Conservation (phyloP, 106 monocot genomes). For the Chionographis japonica region DNA sequence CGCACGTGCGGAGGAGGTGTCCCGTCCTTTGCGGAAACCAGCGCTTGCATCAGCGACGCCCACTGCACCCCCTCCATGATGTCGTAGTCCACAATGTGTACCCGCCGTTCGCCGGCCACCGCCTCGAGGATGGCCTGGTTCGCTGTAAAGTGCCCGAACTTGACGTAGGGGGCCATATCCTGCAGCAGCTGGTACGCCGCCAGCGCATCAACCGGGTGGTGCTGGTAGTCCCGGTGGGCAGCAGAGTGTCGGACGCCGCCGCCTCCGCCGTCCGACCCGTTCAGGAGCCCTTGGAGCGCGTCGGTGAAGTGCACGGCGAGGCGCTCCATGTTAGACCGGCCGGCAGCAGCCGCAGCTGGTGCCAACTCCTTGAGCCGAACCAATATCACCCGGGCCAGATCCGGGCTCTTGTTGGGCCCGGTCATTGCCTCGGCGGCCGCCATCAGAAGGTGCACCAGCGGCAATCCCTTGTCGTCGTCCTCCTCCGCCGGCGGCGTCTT, state of each 20-base stretch:
- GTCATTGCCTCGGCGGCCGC: slow-evolving; percentile 52
- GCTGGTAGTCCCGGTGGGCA: neutral
- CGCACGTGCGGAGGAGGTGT: slow-evolving; percentile 46
- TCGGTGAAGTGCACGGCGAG: slow-evolving; percentile 59
- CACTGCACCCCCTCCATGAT: slow-evolving; percentile 59
- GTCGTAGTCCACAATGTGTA: slow-evolving; percentile 63
- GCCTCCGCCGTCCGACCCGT: slow-evolving; percentile 1
- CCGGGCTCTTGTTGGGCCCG: slow-evolving; percentile 25
- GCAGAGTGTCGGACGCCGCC: neutral
- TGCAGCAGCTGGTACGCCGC: slow-evolving; percentile 59
- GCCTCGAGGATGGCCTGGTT: slow-evolving; percentile 69
- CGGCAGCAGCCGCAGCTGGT: neutral
- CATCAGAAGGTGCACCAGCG: slow-evolving; percentile 49
- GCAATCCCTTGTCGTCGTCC: slow-evolving; percentile 27
- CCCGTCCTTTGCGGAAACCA: slow-evolving; percentile 29
- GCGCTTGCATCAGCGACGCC: slow-evolving; percentile 62
- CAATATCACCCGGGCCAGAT: slow-evolving; percentile 64
- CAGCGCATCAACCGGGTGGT: slow-evolving; percentile 21
- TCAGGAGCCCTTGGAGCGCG: slow-evolving; percentile 43
- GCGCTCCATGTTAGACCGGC: slow-evolving; percentile 44
- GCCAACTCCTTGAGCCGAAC: slow-evolving; percentile 68
- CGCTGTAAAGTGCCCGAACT: slow-evolving; percentile 66
- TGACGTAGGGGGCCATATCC: slow-evolving; percentile 68
- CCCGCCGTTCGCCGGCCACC: slow-evolving; percentile 23
- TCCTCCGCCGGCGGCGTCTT: neutral